Percentiles rank a stretch among this genome's conserved stretches.
Evolutionary conservation across 345 rosid genomes (phyloP).

Genomic region (Euphorbia tirucalli): DNA sequence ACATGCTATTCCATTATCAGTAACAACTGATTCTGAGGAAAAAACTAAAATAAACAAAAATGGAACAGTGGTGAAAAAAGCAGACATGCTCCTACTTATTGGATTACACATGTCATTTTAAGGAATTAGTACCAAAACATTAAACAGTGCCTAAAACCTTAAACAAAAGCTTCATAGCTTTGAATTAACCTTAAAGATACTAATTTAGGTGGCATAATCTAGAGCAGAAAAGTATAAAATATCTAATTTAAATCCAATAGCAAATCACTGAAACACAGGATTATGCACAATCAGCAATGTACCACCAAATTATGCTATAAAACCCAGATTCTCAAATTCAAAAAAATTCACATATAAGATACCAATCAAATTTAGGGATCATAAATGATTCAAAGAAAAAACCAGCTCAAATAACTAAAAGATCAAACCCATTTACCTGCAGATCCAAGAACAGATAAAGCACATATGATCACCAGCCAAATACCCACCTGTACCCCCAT

Average conservation of each 20-base stretch:
- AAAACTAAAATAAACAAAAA: too few relatives aligned
- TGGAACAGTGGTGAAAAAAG: too few relatives aligned
- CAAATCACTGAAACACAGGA: not conserved
- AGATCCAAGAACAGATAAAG: conserved; percentile 44
- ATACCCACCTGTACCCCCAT: conserved; percentile 38
- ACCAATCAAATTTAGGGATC: conserved; percentile 14
- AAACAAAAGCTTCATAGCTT: not conserved
- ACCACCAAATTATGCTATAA: not conserved
- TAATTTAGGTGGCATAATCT: conserved; percentile 2
- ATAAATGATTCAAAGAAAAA: conserved; percentile 16
- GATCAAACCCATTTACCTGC: conserved; percentile 46
- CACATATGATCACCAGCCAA: conserved; percentile 34
- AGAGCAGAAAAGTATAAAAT: not conserved
- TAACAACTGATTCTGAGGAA: too few relatives aligned
- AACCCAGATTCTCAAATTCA: conserved; percentile 26
- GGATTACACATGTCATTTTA: too few relatives aligned
- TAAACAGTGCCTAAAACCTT: not conserved
- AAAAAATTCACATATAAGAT: not conserved
- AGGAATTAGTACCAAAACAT: too few relatives aligned
- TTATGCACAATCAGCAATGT: too few relatives aligned
- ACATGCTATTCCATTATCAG: too few relatives aligned
- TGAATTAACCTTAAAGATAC: not conserved
- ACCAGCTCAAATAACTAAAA: conserved; percentile 1
- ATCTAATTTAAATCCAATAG: conserved; percentile 11
- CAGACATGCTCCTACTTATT: too few relatives aligned